Base-by-base conservation (phyloP, 805 yeast genomes). In the Priceomyces carsonii region DNA sequence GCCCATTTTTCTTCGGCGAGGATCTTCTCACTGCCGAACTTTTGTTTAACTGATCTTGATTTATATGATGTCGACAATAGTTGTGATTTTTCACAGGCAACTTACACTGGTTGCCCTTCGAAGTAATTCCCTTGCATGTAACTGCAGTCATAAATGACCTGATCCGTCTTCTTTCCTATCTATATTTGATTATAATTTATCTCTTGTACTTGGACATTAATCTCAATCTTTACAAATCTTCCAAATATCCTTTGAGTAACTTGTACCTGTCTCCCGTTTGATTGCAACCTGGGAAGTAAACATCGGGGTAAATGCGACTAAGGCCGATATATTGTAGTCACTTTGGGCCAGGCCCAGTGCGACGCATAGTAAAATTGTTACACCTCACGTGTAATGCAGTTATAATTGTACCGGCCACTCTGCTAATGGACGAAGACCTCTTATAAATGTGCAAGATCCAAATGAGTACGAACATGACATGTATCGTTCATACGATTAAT, bases 61-160 rank as follows among this genome's bases (percentile, higher is more conserved):
- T 8, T 15, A 29, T 36, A 33, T 69, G 73, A 43, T 68, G 59
- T 10, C 48, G 57, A 35, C 75, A 69, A 43, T 52, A 67, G 3
- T 44, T 55, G 6, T 33, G 23, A 13, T n/a, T 40, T 6, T 23
- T 18, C 3, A 26, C 53, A 4, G 27, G 21, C 10, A 59, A 50
- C 44, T 63, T 68, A 45, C 79, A 73, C 35, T 65, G 50, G 14
- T 39, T 44, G 1, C 75, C 74, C 33, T 64, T 63, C 29, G 36
- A 49, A 2, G 79, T 73, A 4, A 47, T 55, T 3, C 78, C 79
- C 6, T 40, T 46, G 43, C 79, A 26, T 26, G 71, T 33, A 8
- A 29, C 34, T 20, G 24, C 33, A 36, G 8, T 8, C 8, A 24
- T 6, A 24, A 24, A 24, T 15, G 26, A n/a, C n/a, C n/a, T n/a